These are phyloP conservation scores for Pestalotiopsis sp. DNA, from an alignment of 2,329 filamentous ascomycete species.

Conservation along the genomic window DNA sequence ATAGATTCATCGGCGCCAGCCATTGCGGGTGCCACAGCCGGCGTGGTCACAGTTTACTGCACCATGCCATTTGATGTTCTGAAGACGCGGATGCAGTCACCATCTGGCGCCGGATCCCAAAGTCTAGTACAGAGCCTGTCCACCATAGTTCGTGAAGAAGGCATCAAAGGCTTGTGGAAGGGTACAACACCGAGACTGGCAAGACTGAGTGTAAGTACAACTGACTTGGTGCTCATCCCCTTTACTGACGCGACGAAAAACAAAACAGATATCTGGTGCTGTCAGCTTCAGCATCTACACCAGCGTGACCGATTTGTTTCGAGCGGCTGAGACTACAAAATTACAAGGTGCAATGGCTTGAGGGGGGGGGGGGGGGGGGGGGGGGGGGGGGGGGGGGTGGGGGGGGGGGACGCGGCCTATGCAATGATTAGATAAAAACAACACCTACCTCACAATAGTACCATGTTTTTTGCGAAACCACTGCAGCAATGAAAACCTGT, in stretches of 20 bases:
- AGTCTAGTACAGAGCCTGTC: not conserved
- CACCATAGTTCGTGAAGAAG: not conserved
- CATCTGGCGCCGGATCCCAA: not conserved
- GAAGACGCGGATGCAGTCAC: not conserved
- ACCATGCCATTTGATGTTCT: not conserved
- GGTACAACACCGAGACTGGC: not conserved
- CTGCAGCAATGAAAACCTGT: not conserved
- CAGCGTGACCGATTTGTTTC: not conserved
- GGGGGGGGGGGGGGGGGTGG: no score
- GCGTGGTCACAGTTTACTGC: not conserved
- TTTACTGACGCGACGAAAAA: not conserved
- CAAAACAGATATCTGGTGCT: not conserved
- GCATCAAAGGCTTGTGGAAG: not conserved
- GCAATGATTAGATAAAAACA: not conserved
- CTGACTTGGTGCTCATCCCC: not conserved
- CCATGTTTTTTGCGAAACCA: not conserved
- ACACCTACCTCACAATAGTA: not conserved
- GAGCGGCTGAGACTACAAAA: not conserved
- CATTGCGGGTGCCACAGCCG: not conserved
- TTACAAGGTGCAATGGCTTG: not conserved
- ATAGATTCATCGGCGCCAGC: not conserved
- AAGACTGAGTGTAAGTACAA: not conserved
- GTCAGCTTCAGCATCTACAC: not conserved
- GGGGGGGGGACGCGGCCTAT: not conserved
- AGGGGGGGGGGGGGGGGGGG: no score